Evolutionary conservation across 768 basidiomycete genomes (phyloP), one percentile per base, ranked within the genome.

Genomic region (Xanthoconium purpureum): DNA sequence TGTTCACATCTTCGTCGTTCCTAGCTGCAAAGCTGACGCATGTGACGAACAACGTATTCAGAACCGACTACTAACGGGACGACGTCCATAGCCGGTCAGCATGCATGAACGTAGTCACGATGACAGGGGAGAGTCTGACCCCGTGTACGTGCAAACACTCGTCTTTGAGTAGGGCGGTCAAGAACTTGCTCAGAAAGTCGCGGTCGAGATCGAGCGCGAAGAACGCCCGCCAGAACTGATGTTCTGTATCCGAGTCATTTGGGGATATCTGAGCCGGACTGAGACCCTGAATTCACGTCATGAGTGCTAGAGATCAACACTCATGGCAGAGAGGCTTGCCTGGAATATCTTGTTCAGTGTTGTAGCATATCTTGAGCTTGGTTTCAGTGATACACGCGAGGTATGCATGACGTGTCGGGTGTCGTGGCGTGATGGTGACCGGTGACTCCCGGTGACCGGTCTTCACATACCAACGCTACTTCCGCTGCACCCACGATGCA

Each of bases 141-240:
- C 85, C 87, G 48, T 79, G 68, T 29, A 58, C 56, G 3, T 76
- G 75, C 14, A 84, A 55, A 63, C 78, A 86, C 7, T 73, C 75
- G 13, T 82, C 81, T 51, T 80, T 85, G 15, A 77, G 62, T 12
- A 81, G 37, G 20, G 69, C 66, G 24, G 67, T 63, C 3, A 87
- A 60, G 58, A 77, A 73, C 20, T 62, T 62, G 51, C 68, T 68
- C 30, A 84, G 67, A 57, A 77, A 84, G 15, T 73, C 69, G 9
- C 71, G 71, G 58, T 88, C 80, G 6, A 83, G 74, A 1, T 82
- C 78, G 42, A 86, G 73, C 30, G 75, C 67, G 30, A 88, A 75
- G 9, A 85, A 67, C 54, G 77, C 75, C 6, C 76, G 70, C 77
- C 81, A 88, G 70, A 87, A 83, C 47, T 73, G 73, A 6, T 73